A percentile compares a stretch with the other conserved stretches of the same genome.
phyloP scores from a whole-genome alignment of 495 filamentous ascomycete genomes.

The Ramalina peruviana region DNA sequence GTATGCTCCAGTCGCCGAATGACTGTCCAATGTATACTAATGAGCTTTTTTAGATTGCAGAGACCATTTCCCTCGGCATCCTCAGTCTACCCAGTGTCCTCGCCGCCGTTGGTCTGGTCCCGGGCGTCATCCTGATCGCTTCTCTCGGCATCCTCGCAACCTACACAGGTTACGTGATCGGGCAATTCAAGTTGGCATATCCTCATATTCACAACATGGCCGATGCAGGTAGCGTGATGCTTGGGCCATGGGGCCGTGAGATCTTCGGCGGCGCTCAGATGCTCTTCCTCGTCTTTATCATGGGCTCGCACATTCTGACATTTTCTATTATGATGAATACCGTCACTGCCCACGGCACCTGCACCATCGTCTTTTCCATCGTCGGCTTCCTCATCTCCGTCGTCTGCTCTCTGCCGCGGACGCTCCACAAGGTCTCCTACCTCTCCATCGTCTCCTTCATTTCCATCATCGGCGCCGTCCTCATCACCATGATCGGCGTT shows the following conservation, averaged over 20 bases:
- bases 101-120: slow-evolving; percentile 49
- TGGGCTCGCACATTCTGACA: slow-evolving; percentile 60
- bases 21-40: too few relatives aligned
- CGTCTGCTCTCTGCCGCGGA: slow-evolving; percentile 48
- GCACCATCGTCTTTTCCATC: slow-evolving; percentile 53
- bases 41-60: slow-evolving; percentile 33
- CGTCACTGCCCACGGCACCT: slow-evolving; percentile 47
- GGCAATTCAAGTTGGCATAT: slow-evolving; percentile 59
- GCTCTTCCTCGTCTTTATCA: slow-evolving; percentile 60
- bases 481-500: slow-evolving; percentile 56
- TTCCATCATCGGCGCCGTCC: slow-evolving; percentile 49
- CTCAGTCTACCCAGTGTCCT: slow-evolving; percentile 52
- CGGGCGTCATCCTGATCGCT: slow-evolving; percentile 42
- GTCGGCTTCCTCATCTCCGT: slow-evolving; percentile 50
- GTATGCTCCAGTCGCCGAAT: too few relatives aligned
- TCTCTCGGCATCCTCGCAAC: slow-evolving; percentile 50
- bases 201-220: slow-evolving; percentile 62
- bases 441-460: slow-evolving; percentile 53
- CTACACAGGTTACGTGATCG: slow-evolving; percentile 67
- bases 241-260: slow-evolving; percentile 48
- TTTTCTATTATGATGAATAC: slow-evolving; percentile 60
- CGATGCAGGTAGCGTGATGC: slow-evolving; percentile 54
- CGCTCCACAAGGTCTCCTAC: slow-evolving; percentile 42
- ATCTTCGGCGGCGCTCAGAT: slow-evolving; percentile 48
- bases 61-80: slow-evolving; percentile 60